Evolutionary conservation across 495 filamentous ascomycete genomes (phyloP), one percentile per base, ranked within the genome.

Genomic region (Xylaria venustula): DNA sequence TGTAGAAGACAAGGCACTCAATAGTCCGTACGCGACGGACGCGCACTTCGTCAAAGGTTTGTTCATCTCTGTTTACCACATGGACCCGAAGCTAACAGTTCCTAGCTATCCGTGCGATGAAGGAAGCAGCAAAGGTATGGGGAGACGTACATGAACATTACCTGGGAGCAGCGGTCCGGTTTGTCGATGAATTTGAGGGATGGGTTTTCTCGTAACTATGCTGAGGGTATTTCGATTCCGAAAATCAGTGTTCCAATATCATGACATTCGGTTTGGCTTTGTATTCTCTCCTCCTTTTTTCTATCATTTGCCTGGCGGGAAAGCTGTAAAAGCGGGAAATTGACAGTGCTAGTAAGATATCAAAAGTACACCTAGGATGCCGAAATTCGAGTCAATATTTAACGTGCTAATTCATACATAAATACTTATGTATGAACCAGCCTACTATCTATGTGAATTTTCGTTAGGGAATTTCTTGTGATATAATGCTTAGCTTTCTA

Each of bases 1-100:
- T 77, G 87, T 90, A 2, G 81, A 86, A 14, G 68, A 88, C 41
- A 79, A 83, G 71, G 90, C 89, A 41, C 66, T 94, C 7, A 87
- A 83, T 25, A 86, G 85, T 11, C 68, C 81, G 45, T 82, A 84
- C 70, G 75, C 83, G 5, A 84, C 83, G 1, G 90, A 97, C 77
- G 83, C 89, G 23, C 90, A 94, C 74, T 96, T 83, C 71, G 88
- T 96, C 11, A 93, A 94, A 73, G 83, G 83, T 83, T 62, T 25
- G 42, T 2, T 46, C 59, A 73, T 12, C 25, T 30, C 19, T 7
- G 42, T 32, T 45, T 14, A 2, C 20, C 17, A 36, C 6, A 40
- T 30, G 40, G 6, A 47, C 9, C 3, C 9, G 54, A 44, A 32
- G 51, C 64, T 74, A 50, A 75, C 55, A 11, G 3, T 23, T 3